A percentile compares a stretch with the other conserved stretches of the same genome.
Evolutionary conservation across 2,329 filamentous ascomycete species (phyloP).

Genomic region (Fusarium sp.): DNA sequence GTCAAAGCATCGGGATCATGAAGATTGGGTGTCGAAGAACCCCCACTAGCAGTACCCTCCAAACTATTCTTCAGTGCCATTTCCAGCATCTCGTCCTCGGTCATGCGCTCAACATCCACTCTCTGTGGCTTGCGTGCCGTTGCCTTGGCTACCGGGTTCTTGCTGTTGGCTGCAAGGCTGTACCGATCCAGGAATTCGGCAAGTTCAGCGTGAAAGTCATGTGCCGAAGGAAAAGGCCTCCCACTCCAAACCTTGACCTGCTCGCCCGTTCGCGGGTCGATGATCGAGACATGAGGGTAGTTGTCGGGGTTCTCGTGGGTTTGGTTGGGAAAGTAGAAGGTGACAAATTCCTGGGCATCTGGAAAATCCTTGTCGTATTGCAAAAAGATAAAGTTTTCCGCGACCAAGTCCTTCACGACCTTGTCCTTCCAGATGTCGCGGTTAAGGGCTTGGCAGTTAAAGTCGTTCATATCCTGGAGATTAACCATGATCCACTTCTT

Average conservation of each 20-base stretch:
- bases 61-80: constrained; percentile 92
- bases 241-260: constrained; percentile 97
- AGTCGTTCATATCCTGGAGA: constrained; percentile 90
- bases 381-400: constrained; percentile 94
- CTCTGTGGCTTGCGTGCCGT: constrained; percentile 70
- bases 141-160: constrained; percentile 85
- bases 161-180: constrained; percentile 85
- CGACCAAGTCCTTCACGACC: constrained; percentile 79
- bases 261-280: constrained; percentile 94
- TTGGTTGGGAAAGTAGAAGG: constrained; percentile 83
- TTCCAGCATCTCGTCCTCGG: constrained; percentile 96
- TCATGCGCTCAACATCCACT: constrained; percentile 86
- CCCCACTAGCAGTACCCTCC: constrained; percentile 56
- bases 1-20: constrained; percentile 91
- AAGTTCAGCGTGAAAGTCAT: constrained; percentile 89
- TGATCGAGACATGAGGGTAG: constrained; percentile 94
- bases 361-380: constrained; percentile 91
- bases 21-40: constrained; percentile 60
- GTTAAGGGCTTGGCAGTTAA: constrained; percentile 93
- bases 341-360: constrained; percentile 80
- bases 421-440: constrained; percentile 95
- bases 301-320: constrained; percentile 83
- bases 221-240: constrained; percentile 75
- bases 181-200: constrained; percentile 98
- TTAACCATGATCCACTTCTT: constrained; percentile 97